phyloP scores from a whole-genome alignment of 805 yeast species.

The Gaillardinia entomophila region DNA sequence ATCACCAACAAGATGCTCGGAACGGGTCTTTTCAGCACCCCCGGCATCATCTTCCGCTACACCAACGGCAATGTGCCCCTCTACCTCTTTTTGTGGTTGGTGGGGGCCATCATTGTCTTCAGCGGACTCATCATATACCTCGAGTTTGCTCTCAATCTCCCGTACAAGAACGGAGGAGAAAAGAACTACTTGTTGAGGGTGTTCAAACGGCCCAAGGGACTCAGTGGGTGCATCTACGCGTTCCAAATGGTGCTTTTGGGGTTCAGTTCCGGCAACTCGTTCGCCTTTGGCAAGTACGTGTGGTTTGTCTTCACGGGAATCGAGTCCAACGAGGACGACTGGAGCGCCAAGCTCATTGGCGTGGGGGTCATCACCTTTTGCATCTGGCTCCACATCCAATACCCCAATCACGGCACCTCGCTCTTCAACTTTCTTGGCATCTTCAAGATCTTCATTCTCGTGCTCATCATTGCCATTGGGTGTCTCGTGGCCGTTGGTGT shows the following conservation, averaged over 20 bases:
- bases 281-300: constrained; percentile 59
- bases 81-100: constrained; percentile 25
- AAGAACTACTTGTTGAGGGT: constrained; percentile 34
- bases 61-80: constrained; percentile 33
- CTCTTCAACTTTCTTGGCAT: constrained; percentile 52
- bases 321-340: constrained; percentile 15
- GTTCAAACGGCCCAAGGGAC: constrained; percentile 25
- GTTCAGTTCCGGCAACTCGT: constrained; percentile 57
- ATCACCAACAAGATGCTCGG: constrained; percentile 41
- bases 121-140: constrained; percentile 36
- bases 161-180: constrained; percentile 39
- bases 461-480: constrained; percentile 46
- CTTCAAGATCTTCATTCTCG: constrained; percentile 46
- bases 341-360: constrained; percentile 44
- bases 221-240: constrained; percentile 37
- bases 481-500: constrained; percentile 30
- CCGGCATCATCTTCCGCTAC: constrained; percentile 33
- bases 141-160: constrained; percentile 35
- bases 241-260: constrained; percentile 53
- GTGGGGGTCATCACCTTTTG: constrained; percentile 42
- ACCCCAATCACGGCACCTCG: constrained; percentile 44
- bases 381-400: constrained; percentile 41
- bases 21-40: constrained; percentile 38
- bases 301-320: constrained; percentile 30
- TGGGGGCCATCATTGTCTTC: constrained; percentile 33